Evolutionary conservation across 2,329 filamentous ascomycete species (phyloP), one percentile per base, ranked within the genome.

Genomic region (Epichloe gansuensis): DNA sequence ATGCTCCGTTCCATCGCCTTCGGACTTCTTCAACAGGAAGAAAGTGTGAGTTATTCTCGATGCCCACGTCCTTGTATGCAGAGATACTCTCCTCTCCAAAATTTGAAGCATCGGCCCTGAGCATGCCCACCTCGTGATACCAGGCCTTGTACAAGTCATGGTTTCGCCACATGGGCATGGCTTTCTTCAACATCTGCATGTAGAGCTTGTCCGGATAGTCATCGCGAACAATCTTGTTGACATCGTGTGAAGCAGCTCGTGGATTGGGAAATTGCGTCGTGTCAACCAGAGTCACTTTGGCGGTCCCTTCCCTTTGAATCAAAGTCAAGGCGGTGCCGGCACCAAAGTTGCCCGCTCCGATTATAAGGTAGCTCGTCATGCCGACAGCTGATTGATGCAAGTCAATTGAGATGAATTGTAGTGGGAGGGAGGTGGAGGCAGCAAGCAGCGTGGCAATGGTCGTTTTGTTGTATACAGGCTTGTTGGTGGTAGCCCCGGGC

Each of bases 41-140:
- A 57, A 68, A 66, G 52, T 63, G 60, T 4, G 69, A 67, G 9
- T 64, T 57, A 48, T 76, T 73, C 37, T 66, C 58, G 39, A 76
- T 67, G 25, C 66, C 67, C 51, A 67, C 61, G 15, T 60, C 57
- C 52, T 61, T 59, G 59, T 71, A 65, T 0, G 66, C 64, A 3
- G 69, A 58, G 1, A 78, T 60, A 46, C 81, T 66, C 38, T 71
- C 65, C 17, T 65, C 59, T 2, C 74, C 73, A 53, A 78, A 70
- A 46, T 74, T 69, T 31, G 64, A 65, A 1, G 63, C 54, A 52
- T 72, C 69, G 9, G 63, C 69, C 37, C 69, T 63, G 5, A 71
- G 62, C 77, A 80, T 80, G 9, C 81, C 80, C 0, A 77, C 77
- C 57, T 77, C 72, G 59, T 82, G 77, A 61, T 81, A 83, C 56